Percentiles rank a stretch among this genome's conserved stretches.
phyloP scores from a whole-genome alignment of 2,329 filamentous ascomycete genomes.

The Aurifilum marmelostoma region DNA sequence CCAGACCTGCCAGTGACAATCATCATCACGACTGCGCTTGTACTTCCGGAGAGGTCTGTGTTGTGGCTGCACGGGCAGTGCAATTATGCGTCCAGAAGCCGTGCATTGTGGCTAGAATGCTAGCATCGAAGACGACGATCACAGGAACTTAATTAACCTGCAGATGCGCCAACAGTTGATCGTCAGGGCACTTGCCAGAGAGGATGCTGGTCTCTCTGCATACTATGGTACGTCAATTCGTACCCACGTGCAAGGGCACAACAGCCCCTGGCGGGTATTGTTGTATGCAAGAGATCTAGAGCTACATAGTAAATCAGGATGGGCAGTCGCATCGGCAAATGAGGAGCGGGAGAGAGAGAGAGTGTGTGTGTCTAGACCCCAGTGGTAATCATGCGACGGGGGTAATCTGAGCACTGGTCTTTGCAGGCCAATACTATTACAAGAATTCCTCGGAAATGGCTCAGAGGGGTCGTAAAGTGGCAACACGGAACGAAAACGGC shows the following conservation, averaged over 20 bases:
- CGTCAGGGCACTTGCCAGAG: not conserved
- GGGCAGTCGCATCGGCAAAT: not conserved
- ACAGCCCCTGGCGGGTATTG: not conserved
- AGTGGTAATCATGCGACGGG: not conserved
- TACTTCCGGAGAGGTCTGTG: not conserved
- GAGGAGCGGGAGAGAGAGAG: not conserved
- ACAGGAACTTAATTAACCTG: not conserved
- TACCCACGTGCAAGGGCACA: not conserved
- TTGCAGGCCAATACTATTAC: not conserved
- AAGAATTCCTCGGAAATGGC: not conserved
- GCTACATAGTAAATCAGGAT: constrained; percentile 2
- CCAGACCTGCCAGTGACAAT: not conserved
- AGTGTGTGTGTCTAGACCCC: not conserved
- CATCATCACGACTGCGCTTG: not conserved
- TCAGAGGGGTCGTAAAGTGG: not conserved
- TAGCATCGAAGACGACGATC: not conserved
- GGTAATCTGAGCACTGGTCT: not conserved
- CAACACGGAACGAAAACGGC: not conserved
- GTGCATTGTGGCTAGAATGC: not conserved
- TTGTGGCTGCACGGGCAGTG: not conserved
- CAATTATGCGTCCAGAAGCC: not conserved
- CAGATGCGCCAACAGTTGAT: not conserved
- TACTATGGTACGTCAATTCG: no score
- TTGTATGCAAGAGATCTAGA: not conserved
- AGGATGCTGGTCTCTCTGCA: not conserved